Base-by-base conservation (phyloP, 768 basidiomycete species). In the Agrocybe pediades region DNA sequence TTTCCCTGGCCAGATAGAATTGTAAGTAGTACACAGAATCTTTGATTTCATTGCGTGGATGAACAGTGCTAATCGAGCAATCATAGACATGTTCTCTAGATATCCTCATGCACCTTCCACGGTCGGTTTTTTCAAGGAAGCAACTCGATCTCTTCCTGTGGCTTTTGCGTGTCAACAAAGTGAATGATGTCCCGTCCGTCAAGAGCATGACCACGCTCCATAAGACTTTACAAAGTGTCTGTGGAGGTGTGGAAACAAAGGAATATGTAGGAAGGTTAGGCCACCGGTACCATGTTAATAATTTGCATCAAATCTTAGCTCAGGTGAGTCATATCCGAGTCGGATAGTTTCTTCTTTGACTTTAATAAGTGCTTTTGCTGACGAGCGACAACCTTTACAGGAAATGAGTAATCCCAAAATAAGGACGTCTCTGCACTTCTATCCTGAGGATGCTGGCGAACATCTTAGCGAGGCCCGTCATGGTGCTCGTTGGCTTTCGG, bases 361-460 rank as follows among this genome's bases (percentile, higher is more conserved):
- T n/a, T n/a, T n/a, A n/a, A n/a, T n/a, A n/a, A n/a, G n/a, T n/a
- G n/a, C n/a, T n/a, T n/a, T n/a, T n/a, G n/a, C n/a, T n/a, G n/a
- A n/a, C n/a, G n/a, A n/a, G n/a, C n/a, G n/a, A n/a, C n/a, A n/a
- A n/a, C n/a, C n/a, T n/a, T n/a, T 59, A 9, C 40, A 74, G 72
- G 75, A 75, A 63, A 70, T 73, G 63, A 58, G 68, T 2, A 76
- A 76, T 49, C 72, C 72, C 0, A 20, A 39, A n/a, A 67, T 76
- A 9, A 62, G 68, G 0, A 54, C 57, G 0, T 61, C 71, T 40
- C 56, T 76, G 0, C 39, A 44, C n/a, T n/a, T n/a, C n/a, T n/a
- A n/a, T n/a, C n/a, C n/a, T n/a, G n/a, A n/a, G n/a, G n/a, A n/a
- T n/a, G 49, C 47, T 20, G 66, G 68, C 8, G 20, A 50, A 16